phyloP scores from a whole-genome alignment of 176 grass and related monocot species.

The Carex myosuroides region DNA sequence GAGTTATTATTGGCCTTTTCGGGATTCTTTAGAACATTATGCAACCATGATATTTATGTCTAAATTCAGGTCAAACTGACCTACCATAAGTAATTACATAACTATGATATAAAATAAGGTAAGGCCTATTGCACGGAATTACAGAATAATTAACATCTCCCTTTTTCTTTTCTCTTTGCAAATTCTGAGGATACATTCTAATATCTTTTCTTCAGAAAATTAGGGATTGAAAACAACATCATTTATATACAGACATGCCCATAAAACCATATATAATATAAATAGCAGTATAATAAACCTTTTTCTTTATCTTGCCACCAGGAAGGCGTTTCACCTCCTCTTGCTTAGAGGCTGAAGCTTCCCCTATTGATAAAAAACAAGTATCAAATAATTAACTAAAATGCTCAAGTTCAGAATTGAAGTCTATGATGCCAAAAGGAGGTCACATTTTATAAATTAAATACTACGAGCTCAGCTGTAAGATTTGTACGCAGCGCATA shows the following conservation, averaged over 20 bases:
- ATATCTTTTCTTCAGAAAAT: not conserved
- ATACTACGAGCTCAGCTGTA: not conserved
- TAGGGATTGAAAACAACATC: not conserved
- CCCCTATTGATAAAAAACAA: slow-evolving; percentile 32
- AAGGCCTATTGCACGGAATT: not conserved
- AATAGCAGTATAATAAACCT: slow-evolving; percentile 37
- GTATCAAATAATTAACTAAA: not conserved
- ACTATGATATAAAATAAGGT: not conserved
- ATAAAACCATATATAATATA: not conserved
- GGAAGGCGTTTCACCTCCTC: slow-evolving; percentile 88
- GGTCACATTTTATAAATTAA: not conserved
- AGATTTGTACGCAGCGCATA: not conserved
- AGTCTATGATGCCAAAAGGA: not conserved
- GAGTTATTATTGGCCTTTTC: too few relatives aligned
- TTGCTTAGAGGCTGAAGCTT: slow-evolving; percentile 59
- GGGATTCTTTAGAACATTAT: not conserved
- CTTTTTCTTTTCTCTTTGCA: not conserved
- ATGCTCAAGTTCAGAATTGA: not conserved
- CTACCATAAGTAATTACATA: not conserved
- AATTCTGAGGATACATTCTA: not conserved
- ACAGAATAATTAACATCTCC: not conserved
- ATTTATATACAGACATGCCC: not conserved
- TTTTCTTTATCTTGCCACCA: slow-evolving; percentile 97
- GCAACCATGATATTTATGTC: not conserved
- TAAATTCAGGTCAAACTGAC: not conserved